phyloP scores from a whole-genome alignment of 345 rosid species.

The Camelina laxa region DNA sequence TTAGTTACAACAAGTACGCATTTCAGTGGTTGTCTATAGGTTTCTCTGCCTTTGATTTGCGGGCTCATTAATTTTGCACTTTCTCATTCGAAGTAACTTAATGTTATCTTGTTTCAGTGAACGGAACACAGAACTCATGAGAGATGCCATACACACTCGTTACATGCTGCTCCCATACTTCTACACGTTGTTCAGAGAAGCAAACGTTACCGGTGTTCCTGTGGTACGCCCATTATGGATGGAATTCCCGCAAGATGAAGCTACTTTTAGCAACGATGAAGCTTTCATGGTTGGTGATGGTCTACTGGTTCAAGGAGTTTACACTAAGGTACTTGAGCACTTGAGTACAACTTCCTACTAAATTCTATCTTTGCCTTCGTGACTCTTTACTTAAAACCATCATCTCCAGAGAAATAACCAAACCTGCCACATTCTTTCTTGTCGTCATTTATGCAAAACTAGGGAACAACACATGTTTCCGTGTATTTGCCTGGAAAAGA shows the following conservation, averaged over 20 bases:
- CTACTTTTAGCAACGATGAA: constrained; percentile 83
- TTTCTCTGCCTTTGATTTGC: constrained; percentile 14
- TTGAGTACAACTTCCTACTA: constrained; percentile 11
- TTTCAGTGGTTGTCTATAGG: constrained; percentile 15
- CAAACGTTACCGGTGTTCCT: constrained; percentile 85
- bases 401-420: background rate
- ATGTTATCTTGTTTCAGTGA: constrained; percentile 58
- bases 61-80: background rate
- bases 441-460: constrained; percentile 15
- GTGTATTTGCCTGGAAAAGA: constrained; percentile 94
- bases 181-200: constrained; percentile 95
- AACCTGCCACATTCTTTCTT: constrained; percentile 6
- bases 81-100: background rate
- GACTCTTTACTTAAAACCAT: constrained; percentile 8
- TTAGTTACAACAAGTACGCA: constrained; percentile 5
- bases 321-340: constrained; percentile 62
- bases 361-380: constrained; percentile 1
- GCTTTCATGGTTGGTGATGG: constrained; percentile 97
- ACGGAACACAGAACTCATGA: constrained; percentile 78
- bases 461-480: constrained; percentile 72
- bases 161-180: constrained; percentile 89
- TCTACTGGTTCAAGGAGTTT: constrained; percentile 94
- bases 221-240: constrained; percentile 94
- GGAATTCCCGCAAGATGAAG: constrained; percentile 96
- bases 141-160: constrained; percentile 88